phyloP scores from a whole-genome alignment of 1,139 yeast genomes.

The Blastobotrys persicus region DNA sequence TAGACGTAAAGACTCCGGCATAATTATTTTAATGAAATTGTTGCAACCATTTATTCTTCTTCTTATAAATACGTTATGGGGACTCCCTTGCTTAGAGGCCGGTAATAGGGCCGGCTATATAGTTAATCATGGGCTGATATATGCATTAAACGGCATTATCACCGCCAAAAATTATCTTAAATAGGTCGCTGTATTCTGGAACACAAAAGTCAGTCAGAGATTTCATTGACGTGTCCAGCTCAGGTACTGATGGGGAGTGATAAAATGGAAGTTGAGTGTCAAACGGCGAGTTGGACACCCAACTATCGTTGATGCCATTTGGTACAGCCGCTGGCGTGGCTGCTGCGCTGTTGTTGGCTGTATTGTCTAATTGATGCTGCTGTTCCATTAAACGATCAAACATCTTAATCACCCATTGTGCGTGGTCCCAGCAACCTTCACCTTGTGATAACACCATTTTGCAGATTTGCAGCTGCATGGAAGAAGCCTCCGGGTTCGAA shows the following conservation, averaged over 20 bases:
- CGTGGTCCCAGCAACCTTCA: slow-evolving; percentile 8
- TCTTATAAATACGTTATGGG: too few species aligned
- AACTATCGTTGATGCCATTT: background rate
- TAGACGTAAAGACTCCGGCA: background rate
- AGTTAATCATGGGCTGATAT: too few species aligned
- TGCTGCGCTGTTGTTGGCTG: background rate
- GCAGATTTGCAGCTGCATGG: slow-evolving; percentile 17
- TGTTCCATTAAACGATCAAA: slow-evolving; percentile 9
- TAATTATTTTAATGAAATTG: background rate
- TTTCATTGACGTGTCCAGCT: background rate
- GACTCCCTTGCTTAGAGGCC: too few species aligned
- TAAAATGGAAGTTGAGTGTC: background rate
- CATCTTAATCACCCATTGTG: slow-evolving; percentile 4
- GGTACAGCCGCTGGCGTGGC: background rate
- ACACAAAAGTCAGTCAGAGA: slow-evolving; percentile 4
- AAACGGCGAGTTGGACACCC: background rate
- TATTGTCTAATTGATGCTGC: background rate
- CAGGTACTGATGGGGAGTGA: background rate
- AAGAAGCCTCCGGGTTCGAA: slow-evolving; percentile 7
- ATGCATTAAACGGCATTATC: background rate
- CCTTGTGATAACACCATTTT: slow-evolving; percentile 8
- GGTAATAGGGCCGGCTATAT: too few species aligned
- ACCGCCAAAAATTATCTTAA: slow-evolving; percentile 8
- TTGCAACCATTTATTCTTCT: too few species aligned
- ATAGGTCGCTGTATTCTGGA: slow-evolving; percentile 10